These are phyloP conservation scores for Brettanomyces naardenensis DNA, from an alignment of 805 yeast genomes.

Conservation along the genomic window DNA sequence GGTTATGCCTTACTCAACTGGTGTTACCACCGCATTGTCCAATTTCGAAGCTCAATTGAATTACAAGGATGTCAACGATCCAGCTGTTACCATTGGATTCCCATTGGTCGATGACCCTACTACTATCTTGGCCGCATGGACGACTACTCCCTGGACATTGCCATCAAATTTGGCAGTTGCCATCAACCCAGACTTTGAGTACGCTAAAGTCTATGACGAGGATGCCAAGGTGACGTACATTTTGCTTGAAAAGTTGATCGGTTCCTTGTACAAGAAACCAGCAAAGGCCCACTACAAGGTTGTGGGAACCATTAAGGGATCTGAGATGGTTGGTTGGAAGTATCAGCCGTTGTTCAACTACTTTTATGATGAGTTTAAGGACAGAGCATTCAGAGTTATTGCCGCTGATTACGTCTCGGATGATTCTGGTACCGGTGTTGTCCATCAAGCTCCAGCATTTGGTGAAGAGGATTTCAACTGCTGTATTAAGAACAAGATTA, in stretches of 20 bases:
- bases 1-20: slow-evolving; percentile 99
- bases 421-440: slow-evolving; percentile 99
- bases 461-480: slow-evolving; percentile 98
- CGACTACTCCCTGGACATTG: slow-evolving; percentile 99
- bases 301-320: slow-evolving; percentile 74
- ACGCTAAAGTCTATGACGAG: slow-evolving; percentile 88
- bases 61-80: slow-evolving; percentile 95
- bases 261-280: slow-evolving; percentile 90
- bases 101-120: slow-evolving; percentile 72
- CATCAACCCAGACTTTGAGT: slow-evolving; percentile 86
- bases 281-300: slow-evolving; percentile 79
- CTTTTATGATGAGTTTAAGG: slow-evolving; percentile 69
- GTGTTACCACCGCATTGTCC: slow-evolving; percentile 90
- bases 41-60: slow-evolving; percentile 98
- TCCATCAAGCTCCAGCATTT: slow-evolving; percentile 96
- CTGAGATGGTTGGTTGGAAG: slow-evolving; percentile 67
- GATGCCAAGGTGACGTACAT: slow-evolving; percentile 75
- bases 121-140: slow-evolving; percentile 91
- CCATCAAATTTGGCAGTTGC: slow-evolving; percentile 91
- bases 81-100: slow-evolving; percentile 91
- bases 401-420: slow-evolving; percentile 77
- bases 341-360: slow-evolving; percentile 81
- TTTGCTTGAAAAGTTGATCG: slow-evolving; percentile 73
- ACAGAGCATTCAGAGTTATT: slow-evolving; percentile 75
- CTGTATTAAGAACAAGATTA: slow-evolving; percentile 68